Evolutionary conservation across 1,139 yeast genomes (phyloP).

Genomic region (Hyphopichia burtonii): DNA sequence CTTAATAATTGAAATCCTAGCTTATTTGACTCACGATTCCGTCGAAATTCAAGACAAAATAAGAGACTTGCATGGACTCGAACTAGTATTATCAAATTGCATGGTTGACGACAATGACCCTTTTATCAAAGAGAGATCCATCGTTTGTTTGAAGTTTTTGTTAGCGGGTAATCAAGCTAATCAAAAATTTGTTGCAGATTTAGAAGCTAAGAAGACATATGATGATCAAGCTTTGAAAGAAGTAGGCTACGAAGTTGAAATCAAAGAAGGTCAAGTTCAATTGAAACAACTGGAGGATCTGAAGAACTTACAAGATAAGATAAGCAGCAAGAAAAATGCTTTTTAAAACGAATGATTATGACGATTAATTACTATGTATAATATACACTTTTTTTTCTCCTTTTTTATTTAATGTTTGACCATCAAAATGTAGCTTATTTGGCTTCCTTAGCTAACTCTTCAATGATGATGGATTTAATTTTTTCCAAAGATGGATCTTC

Average conservation of each 20-base stretch:
- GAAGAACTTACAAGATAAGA: not conserved
- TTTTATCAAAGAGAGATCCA: constrained; percentile 79
- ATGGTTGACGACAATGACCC: constrained; percentile 88
- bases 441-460: constrained; percentile 55
- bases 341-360: not conserved
- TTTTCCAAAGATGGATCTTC: constrained; percentile 71
- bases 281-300: constrained; percentile 11
- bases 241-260: constrained; percentile 40
- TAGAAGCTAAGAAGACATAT: constrained; percentile 37
- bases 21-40: constrained; percentile 53
- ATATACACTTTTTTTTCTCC: not conserved
- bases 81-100: constrained; percentile 74
- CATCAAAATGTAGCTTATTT: not conserved
- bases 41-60: constrained; percentile 63
- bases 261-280: constrained; percentile 36
- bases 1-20: constrained; percentile 58
- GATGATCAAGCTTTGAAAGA: constrained; percentile 36
- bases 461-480: constrained; percentile 72
- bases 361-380: not conserved
- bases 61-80: constrained; percentile 67
- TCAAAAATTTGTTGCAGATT: constrained; percentile 66
- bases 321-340: not conserved
- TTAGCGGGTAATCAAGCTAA: constrained; percentile 63
- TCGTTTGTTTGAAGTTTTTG: constrained; percentile 70
- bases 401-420: not conserved